Evolutionary conservation across 2,329 filamentous ascomycete genomes (phyloP), one percentile per base, ranked within the genome.

Genomic region (Camillea tinctor): DNA sequence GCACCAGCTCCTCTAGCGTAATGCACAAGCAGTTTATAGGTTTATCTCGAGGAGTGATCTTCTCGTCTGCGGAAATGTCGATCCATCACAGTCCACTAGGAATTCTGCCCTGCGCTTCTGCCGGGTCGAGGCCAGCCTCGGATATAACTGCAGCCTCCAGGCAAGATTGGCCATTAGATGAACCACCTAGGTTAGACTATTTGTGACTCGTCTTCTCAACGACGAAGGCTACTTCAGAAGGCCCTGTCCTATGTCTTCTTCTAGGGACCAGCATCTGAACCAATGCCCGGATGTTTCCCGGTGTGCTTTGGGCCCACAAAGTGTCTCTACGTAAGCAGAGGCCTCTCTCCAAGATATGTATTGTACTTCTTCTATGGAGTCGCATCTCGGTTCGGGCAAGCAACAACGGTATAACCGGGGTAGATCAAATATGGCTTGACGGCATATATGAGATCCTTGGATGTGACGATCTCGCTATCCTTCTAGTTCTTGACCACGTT

Each of bases 311-410:
- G 81, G 94, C 97, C 65, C 93, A 84, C 44, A 97, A 84, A 20
- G 93, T 95, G 64, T 90, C 91, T 57, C 92, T 86, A 75, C n/a
- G n/a, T n/a, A n/a, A n/a, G 96, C 82, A 71, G 97, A 86, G 57
- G 91, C 96, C 76, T 96, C 80, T 96, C 80, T 97, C 93, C 58
- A 93, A 92, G 72, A 97, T 97, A 77, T 86, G 97, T 97, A 77
- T 86, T 78, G 84, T 97, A 97, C 64, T 91, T 88, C 82, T 96
- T 88, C 73, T 94, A 97, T 11, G 85, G 83, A 15, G 91, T 94
- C n/a, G 88, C 93, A 79, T 97, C 93, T 69, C 93, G 85, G 86
- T 97, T 97, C 62, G 91, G 90, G 79, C 97, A 98, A 51, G 90
- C 92, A 66, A 97, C 92, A 70, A 96, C 93, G 55, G 90, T 88